Base-by-base conservation (phyloP, 106 monocot genomes). In the Dactylorhiza incarnata region DNA sequence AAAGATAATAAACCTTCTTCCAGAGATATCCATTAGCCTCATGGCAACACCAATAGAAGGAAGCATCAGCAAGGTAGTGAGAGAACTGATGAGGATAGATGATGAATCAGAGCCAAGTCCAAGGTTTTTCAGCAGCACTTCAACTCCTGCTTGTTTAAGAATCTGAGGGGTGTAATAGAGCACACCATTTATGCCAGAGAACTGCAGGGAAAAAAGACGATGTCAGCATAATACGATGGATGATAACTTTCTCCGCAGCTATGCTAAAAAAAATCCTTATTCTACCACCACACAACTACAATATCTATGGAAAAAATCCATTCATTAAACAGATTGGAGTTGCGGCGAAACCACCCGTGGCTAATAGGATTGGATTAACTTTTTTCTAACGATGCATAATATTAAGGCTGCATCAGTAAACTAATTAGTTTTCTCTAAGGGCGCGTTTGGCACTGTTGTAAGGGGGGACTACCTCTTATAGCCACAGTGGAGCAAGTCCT, bases 101-200 rank as follows among this genome's bases (percentile, higher is more conserved):
- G 91, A 78, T 3, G 91, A 88, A 19, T 86, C 78, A 29, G 80
- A 76, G 49, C 82, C 74, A 46, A 91, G 71, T 15, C 91, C 91
- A 2, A 89, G n/a, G 66, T 88, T 88, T 49, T 80, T 72, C 29
- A 91, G 86, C 47, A 91, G 91, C 73, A 89, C 84, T 55, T 68
- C 88, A 5, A 91, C 91, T 25, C 91, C 91, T 37, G 88, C 91
- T 86, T 91, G 88, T 73, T 91, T 74, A 71, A 91, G 86, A 82
- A 91, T 91, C 56, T 91, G 91, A 26, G 91, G 91, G 13, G 91
- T 91, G 84, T 91, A 91, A 52, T 91, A 91, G 13, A 91, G 68
- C 29, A 91, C 91, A 22, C 91, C 91, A 26, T 91, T 91, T 73
- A 91, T 91, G 52, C 91, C 91, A 50, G 91, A 74, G 76, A 91